Evolutionary conservation across 1,284 basidiomycete genomes (phyloP), one percentile per base, ranked within the genome.

Genomic region (Phlebopus sp.): DNA sequence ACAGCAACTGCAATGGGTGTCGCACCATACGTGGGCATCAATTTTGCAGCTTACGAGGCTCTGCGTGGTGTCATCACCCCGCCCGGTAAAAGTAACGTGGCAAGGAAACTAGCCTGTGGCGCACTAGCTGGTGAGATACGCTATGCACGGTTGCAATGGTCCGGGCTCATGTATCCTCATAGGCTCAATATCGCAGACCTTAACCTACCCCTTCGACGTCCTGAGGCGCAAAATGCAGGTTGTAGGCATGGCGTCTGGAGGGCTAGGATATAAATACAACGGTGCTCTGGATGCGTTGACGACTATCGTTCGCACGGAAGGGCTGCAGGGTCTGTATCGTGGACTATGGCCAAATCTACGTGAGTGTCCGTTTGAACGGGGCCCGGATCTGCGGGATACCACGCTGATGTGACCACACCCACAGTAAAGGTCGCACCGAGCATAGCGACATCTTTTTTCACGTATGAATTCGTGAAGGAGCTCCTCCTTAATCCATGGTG

Each of bases 131-230:
- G 84, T 84, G 59, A 49, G 76, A 67, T 40, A 15, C 18, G 17
- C 23, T 37, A 35, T 42, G 44, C 25, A 46, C 31, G 10, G 18
- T 34, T 25, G 23, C n/a, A 6, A 38, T 37, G 19, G 47, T 29
- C 25, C 42, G 36, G 37, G 37, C 43, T 59, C 34, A 58, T 46
- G 47, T 44, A 35, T 45, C 18, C 36, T 17, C 17, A 17, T 62
- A 82, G 87, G 89, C 19, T 81, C 85, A 17, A 87, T 97, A 57
- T 92, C 90, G 25, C 92, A 98, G 67, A 92, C 93, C 30, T 70
- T 97, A 58, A 98, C 96, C 6, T 97, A 97, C 64, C 96, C 96
- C 0, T 90, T 97, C 60, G 96, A 99, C 66, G 92, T 98, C 1
- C 69, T 98, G 45, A 77, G 96, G 36, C 77, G 96, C 42, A 93